phyloP scores from a whole-genome alignment of 163 green algal species.

The Chlorella variabilis region DNA sequence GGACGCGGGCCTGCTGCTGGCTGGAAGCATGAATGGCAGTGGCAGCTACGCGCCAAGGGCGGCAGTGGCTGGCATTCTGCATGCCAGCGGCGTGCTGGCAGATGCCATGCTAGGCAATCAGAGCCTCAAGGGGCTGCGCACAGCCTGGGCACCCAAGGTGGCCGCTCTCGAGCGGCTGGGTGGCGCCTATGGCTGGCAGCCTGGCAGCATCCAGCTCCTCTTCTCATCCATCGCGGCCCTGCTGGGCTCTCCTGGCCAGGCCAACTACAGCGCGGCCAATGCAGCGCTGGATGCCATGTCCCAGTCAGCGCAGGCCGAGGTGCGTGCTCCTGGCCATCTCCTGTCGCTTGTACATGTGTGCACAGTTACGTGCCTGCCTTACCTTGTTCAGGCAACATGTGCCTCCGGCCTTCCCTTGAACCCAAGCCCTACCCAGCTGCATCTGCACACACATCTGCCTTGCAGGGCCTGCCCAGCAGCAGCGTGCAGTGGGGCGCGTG shows the following conservation, averaged over 20 bases:
- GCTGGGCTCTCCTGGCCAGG: conserved; percentile 77
- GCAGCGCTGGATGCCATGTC: conserved; percentile 60
- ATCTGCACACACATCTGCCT: no score
- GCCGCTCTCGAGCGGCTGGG: conserved; percentile 29
- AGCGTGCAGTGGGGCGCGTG: conserved; percentile 90
- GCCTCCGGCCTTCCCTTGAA: no score
- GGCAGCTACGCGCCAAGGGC: neutral
- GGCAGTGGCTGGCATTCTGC: conserved; percentile 56
- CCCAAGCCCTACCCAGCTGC: no score
- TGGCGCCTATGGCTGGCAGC: neutral
- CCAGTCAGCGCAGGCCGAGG: neutral
- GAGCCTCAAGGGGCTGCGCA: conserved; percentile 48
- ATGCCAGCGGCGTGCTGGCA: conserved; percentile 78
- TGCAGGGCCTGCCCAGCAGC: conserved; percentile 56
- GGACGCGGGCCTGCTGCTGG: conserved; percentile 34
- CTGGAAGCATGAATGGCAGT: neutral
- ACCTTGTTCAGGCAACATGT: no score
- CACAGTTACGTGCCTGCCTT: no score
- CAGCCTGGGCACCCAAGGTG: conserved; percentile 59
- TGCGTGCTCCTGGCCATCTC: neutral
- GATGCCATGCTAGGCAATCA: conserved; percentile 76
- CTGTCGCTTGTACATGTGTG: neutral
- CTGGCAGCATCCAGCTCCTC: conserved; percentile 38
- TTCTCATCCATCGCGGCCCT: conserved; percentile 60
- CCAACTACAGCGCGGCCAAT: conserved; percentile 92